Conservation (phyloP, 2,329 filamentous ascomycete species). For the Fonsecaea nubica region DNA sequence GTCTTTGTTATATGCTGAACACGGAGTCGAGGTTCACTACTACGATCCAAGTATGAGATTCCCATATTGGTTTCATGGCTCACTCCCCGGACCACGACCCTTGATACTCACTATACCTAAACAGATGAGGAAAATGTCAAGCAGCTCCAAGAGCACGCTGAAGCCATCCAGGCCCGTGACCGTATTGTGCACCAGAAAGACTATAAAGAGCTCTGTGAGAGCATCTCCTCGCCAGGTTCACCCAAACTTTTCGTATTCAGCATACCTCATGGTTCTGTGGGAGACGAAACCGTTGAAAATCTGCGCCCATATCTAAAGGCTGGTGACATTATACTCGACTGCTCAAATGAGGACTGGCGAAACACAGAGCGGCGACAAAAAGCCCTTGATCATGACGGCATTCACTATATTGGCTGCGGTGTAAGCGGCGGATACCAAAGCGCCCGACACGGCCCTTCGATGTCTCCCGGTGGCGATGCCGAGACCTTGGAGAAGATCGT, state of each 20-base stretch:
- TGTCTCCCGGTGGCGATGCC: constrained; percentile 69
- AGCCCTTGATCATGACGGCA: constrained; percentile 61
- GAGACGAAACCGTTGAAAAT: constrained; percentile 49
- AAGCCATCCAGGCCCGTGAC: constrained; percentile 41
- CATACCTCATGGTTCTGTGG: constrained; percentile 55
- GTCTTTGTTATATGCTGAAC: constrained; percentile 64
- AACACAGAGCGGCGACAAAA: constrained; percentile 69
- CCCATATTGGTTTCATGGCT: constrained; percentile 49
- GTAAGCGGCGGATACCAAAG: constrained; percentile 74
- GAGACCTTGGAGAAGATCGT: constrained; percentile 64
- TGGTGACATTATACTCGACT: constrained; percentile 72
- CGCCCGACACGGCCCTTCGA: constrained; percentile 69
- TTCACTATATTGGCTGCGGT: constrained; percentile 72
- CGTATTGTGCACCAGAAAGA: constrained; percentile 47
- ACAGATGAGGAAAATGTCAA: constrained; percentile 1
- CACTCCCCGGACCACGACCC: neutral
- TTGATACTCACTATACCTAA: neutral
- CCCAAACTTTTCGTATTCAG: constrained; percentile 62
- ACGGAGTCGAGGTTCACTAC: constrained; percentile 51
- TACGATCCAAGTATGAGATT: neutral
- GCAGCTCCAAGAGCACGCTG: neutral
- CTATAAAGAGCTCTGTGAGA: constrained; percentile 59
- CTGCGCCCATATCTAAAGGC: constrained; percentile 54
- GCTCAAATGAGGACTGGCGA: constrained; percentile 70
- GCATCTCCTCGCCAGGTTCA: constrained; percentile 46